These are phyloP conservation scores for Colletotrichum coccodes DNA, from an alignment of 2,329 filamentous ascomycete species.

Conservation along the genomic window DNA sequence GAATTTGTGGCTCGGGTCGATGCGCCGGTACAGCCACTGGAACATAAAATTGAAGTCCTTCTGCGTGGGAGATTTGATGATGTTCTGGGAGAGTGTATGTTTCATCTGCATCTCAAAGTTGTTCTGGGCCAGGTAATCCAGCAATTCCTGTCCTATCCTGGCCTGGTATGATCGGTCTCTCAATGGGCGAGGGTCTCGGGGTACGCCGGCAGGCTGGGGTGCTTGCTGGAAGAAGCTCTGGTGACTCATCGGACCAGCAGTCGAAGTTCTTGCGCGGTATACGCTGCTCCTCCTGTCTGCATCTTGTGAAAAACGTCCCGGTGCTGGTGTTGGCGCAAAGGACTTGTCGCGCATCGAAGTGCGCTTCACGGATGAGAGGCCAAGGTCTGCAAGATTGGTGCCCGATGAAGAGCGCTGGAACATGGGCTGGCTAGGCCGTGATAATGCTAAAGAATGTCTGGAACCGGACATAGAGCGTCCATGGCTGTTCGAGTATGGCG, in stretches of 20 bases:
- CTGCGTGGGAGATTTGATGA: slow-evolving; percentile 92
- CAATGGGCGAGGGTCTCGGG: slow-evolving; percentile 86
- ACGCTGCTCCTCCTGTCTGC: slow-evolving; percentile 83
- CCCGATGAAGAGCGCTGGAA: slow-evolving; percentile 89
- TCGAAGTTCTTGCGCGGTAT: slow-evolving; percentile 76
- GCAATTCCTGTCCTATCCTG: slow-evolving; percentile 85
- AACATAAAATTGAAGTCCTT: slow-evolving; percentile 99
- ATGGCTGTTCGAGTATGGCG: slow-evolving; percentile 74
- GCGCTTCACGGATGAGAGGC: slow-evolving; percentile 85
- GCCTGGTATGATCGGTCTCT: slow-evolving; percentile 83
- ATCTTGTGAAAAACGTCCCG: slow-evolving; percentile 59
- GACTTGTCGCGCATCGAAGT: slow-evolving; percentile 81
- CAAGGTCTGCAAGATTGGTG: slow-evolving; percentile 80
- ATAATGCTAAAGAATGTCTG: slow-evolving; percentile 85
- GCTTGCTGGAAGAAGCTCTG: slow-evolving; percentile 96
- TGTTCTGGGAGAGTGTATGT: slow-evolving; percentile 89
- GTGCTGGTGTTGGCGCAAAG: slow-evolving; percentile 37
- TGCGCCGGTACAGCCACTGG: slow-evolving; percentile 95
- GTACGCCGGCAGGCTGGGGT: slow-evolving; percentile 82
- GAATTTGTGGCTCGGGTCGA: slow-evolving; percentile 93
- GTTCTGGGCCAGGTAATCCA: slow-evolving; percentile 91
- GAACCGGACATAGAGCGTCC: slow-evolving; percentile 84
- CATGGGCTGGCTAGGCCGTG: slow-evolving; percentile 85
- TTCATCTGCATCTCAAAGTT: slow-evolving; percentile 99
- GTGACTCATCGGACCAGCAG: slow-evolving; percentile 73